A percentile compares a stretch with the other conserved stretches of the same genome.
Conservation (phyloP, 1,139 yeast genomes). For the Hansenula lynferdii region DNA sequence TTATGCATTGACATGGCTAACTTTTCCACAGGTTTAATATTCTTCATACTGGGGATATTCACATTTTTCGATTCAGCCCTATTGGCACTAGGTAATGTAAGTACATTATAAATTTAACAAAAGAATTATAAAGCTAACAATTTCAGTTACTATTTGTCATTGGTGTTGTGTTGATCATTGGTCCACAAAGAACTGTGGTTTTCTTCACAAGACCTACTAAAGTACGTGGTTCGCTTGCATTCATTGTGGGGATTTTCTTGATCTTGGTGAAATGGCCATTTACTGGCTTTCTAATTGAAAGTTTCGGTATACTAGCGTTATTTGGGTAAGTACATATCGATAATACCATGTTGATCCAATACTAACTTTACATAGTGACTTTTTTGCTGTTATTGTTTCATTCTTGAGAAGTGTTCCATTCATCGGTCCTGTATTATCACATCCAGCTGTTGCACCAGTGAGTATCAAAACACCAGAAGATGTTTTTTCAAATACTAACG, state of each 20-base stretch:
- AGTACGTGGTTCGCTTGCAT: conserved; percentile 80
- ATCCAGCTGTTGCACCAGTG: conserved; percentile 80
- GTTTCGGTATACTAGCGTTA: conserved; percentile 80
- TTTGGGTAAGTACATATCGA: conserved; percentile 43
- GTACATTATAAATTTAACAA: not conserved
- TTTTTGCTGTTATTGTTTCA: conserved; percentile 85
- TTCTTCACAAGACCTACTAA: conserved; percentile 88
- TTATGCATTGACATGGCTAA: too few relatives aligned
- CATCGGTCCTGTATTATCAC: conserved; percentile 80
- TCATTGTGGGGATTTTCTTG: conserved; percentile 66
- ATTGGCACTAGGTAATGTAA: conserved; percentile 77
- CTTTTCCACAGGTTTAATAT: conserved; percentile 35
- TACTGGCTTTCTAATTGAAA: conserved; percentile 79
- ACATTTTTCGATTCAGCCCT: conserved; percentile 88
- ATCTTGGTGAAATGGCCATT: conserved; percentile 77
- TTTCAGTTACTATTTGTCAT: conserved; percentile 51
- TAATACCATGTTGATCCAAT: conserved; percentile 4
- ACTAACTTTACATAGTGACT: conserved; percentile 43
- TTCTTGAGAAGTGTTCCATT: conserved; percentile 84
- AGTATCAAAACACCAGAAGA: conserved; percentile 1
- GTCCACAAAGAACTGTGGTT: conserved; percentile 75
- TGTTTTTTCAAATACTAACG: not conserved
- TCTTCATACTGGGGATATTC: conserved; percentile 76
- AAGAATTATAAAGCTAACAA: not conserved
- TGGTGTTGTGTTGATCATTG: conserved; percentile 83